phyloP scores from a whole-genome alignment of 805 yeast genomes.

The Candida oleophila region DNA sequence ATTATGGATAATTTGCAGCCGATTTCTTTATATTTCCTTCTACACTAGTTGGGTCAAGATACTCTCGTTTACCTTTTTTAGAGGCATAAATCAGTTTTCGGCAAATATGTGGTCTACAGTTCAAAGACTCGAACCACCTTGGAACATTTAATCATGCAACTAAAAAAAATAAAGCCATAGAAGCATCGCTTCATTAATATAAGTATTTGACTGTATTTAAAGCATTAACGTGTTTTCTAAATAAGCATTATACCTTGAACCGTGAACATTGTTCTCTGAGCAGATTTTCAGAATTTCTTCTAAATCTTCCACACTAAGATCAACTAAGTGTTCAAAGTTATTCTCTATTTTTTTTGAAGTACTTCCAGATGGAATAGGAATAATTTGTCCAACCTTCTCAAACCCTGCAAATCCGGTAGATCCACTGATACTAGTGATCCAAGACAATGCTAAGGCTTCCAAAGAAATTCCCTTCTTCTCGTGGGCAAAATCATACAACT shows the following conservation, averaged over 20 bases:
- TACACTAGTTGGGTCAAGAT: too few relatives aligned
- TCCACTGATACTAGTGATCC: constrained; percentile 65
- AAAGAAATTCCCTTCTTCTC: constrained; percentile 50
- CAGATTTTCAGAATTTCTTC: constrained; percentile 46
- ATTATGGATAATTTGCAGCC: too few relatives aligned
- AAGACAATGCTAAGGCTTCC: constrained; percentile 47
- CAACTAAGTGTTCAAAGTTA: constrained; percentile 44
- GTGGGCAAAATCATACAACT: constrained; percentile 50
- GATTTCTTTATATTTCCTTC: too few relatives aligned
- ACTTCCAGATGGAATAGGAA: constrained; percentile 78
- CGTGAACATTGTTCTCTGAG: constrained; percentile 42
- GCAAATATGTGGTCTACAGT: too few relatives aligned
- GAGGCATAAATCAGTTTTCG: too few relatives aligned
- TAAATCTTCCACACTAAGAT: constrained; percentile 52
- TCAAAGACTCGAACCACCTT: too few relatives aligned
- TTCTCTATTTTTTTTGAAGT: constrained; percentile 53
- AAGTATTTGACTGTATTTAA: too few relatives aligned
- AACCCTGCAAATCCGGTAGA: constrained; percentile 45
- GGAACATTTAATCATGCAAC: too few relatives aligned
- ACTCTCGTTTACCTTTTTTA: too few relatives aligned
- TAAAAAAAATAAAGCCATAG: too few relatives aligned
- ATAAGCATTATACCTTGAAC: constrained; percentile 46
- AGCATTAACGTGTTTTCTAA: background rate
- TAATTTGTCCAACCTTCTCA: constrained; percentile 47
- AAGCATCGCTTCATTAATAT: too few relatives aligned